Conservation (phyloP, 129 eudicot species). For the Saussurea involucrata region DNA sequence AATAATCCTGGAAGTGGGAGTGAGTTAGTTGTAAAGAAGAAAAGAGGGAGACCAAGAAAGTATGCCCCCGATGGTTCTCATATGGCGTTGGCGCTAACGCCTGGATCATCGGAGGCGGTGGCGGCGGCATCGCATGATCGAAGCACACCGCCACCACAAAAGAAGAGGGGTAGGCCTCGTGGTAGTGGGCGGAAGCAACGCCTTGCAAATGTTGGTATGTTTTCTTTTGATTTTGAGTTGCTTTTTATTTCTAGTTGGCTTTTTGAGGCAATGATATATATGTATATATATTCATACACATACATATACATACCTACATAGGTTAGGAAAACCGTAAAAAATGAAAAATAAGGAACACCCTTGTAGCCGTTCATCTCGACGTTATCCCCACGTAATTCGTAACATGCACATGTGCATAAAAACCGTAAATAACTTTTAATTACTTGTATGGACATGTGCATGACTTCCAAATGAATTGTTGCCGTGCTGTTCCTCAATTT, state of each 20-base stretch:
- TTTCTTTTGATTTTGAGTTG: neutral
- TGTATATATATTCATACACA: too few species aligned
- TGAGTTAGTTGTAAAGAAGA: constrained; percentile 62
- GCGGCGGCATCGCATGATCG: constrained; percentile 39
- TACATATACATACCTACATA: too few species aligned
- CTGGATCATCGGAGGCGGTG: constrained; percentile 24
- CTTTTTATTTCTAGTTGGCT: neutral
- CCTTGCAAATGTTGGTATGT: constrained; percentile 74
- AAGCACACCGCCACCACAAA: constrained; percentile 34
- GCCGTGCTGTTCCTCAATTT: too few species aligned
- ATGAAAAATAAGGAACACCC: too few species aligned
- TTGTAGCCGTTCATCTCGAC: too few species aligned
- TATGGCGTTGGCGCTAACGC: constrained; percentile 54
- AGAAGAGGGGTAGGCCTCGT: constrained; percentile 74
- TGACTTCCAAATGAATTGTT: too few species aligned
- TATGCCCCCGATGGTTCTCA: constrained; percentile 71
- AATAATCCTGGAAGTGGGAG: constrained; percentile 20
- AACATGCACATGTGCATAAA: too few species aligned
- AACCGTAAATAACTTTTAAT: too few species aligned
- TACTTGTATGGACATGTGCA: too few species aligned
- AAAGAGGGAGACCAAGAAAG: constrained; percentile 93
- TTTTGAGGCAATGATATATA: neutral
- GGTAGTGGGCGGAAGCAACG: constrained; percentile 92
- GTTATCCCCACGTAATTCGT: too few species aligned
- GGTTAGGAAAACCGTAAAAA: too few species aligned